Percentiles rank a stretch among this genome's conserved stretches.
Evolutionary conservation across 2,329 filamentous ascomycete genomes (phyloP).

Genomic region (Pestalotiopsis sp.): DNA sequence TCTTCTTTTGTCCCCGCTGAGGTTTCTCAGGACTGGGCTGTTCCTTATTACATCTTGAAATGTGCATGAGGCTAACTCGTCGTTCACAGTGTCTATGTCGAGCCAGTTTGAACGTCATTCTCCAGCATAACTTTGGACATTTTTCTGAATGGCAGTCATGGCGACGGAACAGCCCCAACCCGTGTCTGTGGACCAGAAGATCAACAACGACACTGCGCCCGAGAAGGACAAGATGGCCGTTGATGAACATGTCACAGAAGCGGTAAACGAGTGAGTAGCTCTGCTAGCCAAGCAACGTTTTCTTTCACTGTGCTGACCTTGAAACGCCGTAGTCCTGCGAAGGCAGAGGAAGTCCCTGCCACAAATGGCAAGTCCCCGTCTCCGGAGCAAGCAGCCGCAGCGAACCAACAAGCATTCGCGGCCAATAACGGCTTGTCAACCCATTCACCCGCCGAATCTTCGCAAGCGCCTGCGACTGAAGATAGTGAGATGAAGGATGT

Average conservation of each 20-base stretch:
- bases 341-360: conserved; percentile 16
- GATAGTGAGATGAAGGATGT: conserved; percentile 21
- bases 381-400: conserved; percentile 11
- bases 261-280: conserved; percentile 58
- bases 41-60: not conserved
- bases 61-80: not conserved
- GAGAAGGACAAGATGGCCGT: conserved; percentile 48
- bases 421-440: conserved; percentile 21
- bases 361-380: conserved; percentile 23
- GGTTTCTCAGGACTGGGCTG: not conserved
- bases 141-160: conserved; percentile 29
- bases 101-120: not conserved
- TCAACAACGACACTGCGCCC: conserved; percentile 12
- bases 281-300: not conserved
- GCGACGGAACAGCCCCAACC: conserved; percentile 31
- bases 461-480: conserved; percentile 14
- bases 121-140: not conserved
- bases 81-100: conserved; percentile 8
- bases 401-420: conserved; percentile 24
- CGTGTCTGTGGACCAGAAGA: conserved; percentile 23
- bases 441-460: conserved; percentile 10
- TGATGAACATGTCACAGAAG: conserved; percentile 38
- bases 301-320: not conserved
- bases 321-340: not conserved
- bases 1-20: not conserved